Evolutionary conservation across 192 early-diverging fungal species (phyloP).

Genomic region (Mortierella claussenii): DNA sequence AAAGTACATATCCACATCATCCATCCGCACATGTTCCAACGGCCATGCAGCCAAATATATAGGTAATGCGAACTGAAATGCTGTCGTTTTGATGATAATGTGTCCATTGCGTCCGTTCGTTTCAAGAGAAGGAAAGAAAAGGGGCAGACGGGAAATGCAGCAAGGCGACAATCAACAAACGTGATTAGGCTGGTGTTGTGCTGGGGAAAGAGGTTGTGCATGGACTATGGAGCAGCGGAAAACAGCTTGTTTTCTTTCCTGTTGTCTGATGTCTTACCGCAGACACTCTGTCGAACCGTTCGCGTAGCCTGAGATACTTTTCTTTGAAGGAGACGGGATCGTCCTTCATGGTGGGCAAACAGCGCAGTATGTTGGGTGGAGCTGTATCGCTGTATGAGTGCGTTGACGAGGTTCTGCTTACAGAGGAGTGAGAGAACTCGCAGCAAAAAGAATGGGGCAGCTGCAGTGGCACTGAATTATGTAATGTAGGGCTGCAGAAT

Average conservation of each 20-base stretch:
- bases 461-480: too few species aligned
- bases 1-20: too few species aligned
- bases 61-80: too few species aligned
- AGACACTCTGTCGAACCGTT: constrained; percentile 45
- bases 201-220: constrained; percentile 10
- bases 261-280: constrained; percentile 40
- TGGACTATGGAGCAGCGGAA: background rate
- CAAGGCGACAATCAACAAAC: background rate
- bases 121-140: constrained; percentile 4
- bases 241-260: background rate
- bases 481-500: too few species aligned
- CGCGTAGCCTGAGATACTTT: constrained; percentile 45
- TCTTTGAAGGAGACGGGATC: constrained; percentile 44
- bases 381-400: constrained; percentile 1
- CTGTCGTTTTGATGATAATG: background rate
- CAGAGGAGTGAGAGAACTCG: background rate
- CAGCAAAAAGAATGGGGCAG: background rate
- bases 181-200: too few species aligned
- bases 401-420: background rate
- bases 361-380: too few species aligned
- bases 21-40: too few species aligned
- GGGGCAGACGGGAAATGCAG: background rate
- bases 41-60: too few species aligned
- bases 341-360: constrained; percentile 26
- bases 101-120: background rate